Evolutionary conservation across 495 filamentous ascomycete genomes (phyloP).

Genomic region (Beverwykella pulmonaria): DNA sequence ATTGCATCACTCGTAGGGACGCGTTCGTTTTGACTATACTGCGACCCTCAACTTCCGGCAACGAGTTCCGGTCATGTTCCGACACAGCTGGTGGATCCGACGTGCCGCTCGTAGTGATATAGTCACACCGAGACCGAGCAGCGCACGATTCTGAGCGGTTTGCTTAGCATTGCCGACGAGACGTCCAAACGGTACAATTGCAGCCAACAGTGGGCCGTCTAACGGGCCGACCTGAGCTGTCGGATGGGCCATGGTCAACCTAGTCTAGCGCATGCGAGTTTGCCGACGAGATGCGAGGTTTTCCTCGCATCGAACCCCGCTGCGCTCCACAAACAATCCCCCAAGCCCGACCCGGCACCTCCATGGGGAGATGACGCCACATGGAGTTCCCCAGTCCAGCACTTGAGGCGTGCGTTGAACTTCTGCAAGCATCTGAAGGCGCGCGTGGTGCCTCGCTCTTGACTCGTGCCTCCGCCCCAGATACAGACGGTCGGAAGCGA

Average conservation of each 20-base stretch:
- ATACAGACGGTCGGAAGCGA: slow-evolving; percentile 22
- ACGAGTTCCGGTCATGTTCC: slow-evolving; percentile 9
- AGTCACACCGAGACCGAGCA: neutral
- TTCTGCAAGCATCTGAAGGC: slow-evolving; percentile 4
- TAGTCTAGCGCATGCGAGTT: neutral
- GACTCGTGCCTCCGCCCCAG: slow-evolving; percentile 15
- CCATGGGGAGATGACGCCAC: neutral
- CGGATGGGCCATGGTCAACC: neutral
- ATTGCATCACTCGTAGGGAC: neutral
- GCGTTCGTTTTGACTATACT: neutral
- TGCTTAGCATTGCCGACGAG: neutral
- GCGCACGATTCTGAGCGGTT: neutral
- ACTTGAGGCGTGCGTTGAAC: neutral
- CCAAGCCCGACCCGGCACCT: neutral
- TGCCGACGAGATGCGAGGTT: neutral
- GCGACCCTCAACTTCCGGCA: neutral
- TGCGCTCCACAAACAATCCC: slow-evolving; percentile 1
- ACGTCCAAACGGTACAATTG: neutral
- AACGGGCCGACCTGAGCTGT: neutral
- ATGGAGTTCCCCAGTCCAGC: slow-evolving; percentile 9
- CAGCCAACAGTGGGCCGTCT: neutral
- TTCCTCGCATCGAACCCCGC: slow-evolving; percentile 4
- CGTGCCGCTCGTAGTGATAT: no score
- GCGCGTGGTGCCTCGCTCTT: neutral
- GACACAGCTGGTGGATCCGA: neutral